Evolutionary conservation across 163 green algal species (phyloP).

Genomic region (Chlamydomonas reinhardtii): DNA sequence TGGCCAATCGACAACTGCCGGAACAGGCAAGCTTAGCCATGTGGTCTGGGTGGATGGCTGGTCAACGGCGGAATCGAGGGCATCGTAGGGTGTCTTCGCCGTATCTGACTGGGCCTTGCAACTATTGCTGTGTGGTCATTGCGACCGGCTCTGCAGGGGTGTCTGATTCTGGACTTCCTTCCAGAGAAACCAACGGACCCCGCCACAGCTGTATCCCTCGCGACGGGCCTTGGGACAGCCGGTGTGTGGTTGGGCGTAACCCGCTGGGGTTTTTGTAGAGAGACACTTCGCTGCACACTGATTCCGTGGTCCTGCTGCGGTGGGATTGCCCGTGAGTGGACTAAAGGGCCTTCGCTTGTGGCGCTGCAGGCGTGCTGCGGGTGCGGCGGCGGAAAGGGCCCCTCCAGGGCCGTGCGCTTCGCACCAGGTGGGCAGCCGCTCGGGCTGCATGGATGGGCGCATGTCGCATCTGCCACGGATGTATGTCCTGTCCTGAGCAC

Average conservation of each 20-base stretch:
- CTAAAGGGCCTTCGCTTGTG: neutral
- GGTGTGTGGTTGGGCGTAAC: neutral
- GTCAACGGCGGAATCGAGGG: too few species aligned
- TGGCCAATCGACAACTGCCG: neutral
- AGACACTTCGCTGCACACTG: too few species aligned
- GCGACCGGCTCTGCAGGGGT: neutral
- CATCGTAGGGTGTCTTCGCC: neutral
- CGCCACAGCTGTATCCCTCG: conserved; percentile 5
- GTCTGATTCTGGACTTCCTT: conserved; percentile 35
- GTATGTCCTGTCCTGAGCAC: neutral
- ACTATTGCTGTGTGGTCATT: neutral
- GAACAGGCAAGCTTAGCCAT: neutral
- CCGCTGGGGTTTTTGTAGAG: too few species aligned
- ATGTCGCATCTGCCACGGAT: too few species aligned
- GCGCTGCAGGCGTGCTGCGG: neutral
- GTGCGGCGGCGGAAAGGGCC: neutral
- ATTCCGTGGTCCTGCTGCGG: neutral
- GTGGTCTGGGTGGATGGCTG: neutral
- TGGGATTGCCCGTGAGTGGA: neutral
- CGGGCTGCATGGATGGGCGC: neutral
- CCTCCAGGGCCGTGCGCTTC: neutral
- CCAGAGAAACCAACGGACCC: conserved; percentile 30
- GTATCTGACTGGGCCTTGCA: neutral
- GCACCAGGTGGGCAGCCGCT: neutral
- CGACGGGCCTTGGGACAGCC: neutral